Conservation (phyloP, 352 stramenopile species). For the Pythium coloratum region DNA sequence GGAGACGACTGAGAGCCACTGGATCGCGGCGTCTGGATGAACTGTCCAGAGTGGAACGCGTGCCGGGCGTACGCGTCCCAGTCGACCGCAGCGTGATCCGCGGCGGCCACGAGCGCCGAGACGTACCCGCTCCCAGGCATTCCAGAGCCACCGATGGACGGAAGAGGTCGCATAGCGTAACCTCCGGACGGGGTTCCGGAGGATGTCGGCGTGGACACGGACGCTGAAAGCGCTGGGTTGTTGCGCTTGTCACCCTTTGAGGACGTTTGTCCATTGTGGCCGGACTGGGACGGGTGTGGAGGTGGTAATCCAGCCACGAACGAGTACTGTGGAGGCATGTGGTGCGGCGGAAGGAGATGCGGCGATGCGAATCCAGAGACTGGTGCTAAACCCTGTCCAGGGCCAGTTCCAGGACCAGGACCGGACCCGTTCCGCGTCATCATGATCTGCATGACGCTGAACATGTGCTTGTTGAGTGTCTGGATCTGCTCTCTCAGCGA, state of each 20-base stretch:
- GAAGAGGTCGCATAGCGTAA: conserved; percentile 26
- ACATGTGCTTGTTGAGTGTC: conserved; percentile 69
- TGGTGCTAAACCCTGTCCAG: neutral
- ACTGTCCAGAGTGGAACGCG: conserved; percentile 22
- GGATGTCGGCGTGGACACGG: neutral
- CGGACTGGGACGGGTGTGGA: conserved; percentile 8
- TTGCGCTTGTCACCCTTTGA: neutral
- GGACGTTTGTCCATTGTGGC: neutral
- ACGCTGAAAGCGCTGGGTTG: neutral
- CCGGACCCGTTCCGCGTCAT: conserved; percentile 26
- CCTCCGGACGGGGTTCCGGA: neutral
- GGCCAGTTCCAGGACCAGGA: neutral
- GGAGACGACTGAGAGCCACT: neutral
- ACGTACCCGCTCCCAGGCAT: conserved; percentile 3
- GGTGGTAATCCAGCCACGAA: conserved; percentile 10
- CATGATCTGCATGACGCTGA: conserved; percentile 54
- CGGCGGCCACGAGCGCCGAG: conserved; percentile 20
- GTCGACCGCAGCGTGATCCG: conserved; percentile 24
- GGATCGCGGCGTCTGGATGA: neutral
- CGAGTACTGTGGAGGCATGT: conserved; percentile 3
- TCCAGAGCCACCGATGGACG: conserved; percentile 11
- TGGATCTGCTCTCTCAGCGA: conserved; percentile 64
- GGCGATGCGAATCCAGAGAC: conserved; percentile 3
- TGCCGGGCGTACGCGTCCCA: conserved; percentile 38
- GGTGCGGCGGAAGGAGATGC: conserved; percentile 4